phyloP scores from a whole-genome alignment of 139 green algal species.

The Chlorella sp. region DNA sequence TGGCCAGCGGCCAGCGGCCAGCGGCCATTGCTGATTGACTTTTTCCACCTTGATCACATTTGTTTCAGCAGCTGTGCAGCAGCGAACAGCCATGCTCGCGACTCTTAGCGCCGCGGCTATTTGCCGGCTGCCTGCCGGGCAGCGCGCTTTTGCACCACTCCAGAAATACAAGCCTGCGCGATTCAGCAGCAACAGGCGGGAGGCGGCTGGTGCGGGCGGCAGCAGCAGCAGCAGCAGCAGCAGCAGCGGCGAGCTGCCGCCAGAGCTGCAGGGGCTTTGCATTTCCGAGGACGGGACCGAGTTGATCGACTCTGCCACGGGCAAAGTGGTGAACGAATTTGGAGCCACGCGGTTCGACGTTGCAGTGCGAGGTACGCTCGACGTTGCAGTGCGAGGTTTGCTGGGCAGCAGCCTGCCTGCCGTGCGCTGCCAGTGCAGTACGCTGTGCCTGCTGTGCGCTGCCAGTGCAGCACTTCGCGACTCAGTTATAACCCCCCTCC shows the following conservation, averaged over 20 bases:
- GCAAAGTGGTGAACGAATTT: slow-evolving; percentile 72
- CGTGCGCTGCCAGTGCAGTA: slow-evolving; percentile 69
- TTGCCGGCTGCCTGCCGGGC: background rate
- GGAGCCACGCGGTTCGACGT: slow-evolving; percentile 74
- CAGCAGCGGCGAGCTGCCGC: slow-evolving; percentile 6
- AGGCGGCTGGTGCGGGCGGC: background rate
- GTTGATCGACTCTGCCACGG: slow-evolving; percentile 45
- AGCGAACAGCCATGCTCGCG: background rate
- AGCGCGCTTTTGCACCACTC: background rate
- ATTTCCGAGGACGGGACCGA: slow-evolving; percentile 48
- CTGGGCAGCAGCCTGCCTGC: background rate
- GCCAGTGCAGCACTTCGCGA: background rate
- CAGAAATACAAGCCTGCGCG: background rate
- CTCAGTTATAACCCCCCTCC: background rate
- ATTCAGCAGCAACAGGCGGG: background rate
- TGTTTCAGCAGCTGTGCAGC: too few relatives aligned
- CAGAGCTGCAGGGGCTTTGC: slow-evolving; percentile 33
- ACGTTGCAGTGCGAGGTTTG: too few relatives aligned
- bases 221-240: background rate
- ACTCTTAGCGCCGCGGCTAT: background rate
- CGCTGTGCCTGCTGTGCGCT: slow-evolving; percentile 86
- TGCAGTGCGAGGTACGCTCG: slow-evolving; percentile 45
- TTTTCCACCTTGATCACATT: too few relatives aligned
- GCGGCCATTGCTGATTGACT: too few relatives aligned
- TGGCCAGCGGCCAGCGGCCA: too few relatives aligned